Base-by-base conservation (phyloP, 2,329 filamentous ascomycete species). In the Hyphodiscus sp. region DNA sequence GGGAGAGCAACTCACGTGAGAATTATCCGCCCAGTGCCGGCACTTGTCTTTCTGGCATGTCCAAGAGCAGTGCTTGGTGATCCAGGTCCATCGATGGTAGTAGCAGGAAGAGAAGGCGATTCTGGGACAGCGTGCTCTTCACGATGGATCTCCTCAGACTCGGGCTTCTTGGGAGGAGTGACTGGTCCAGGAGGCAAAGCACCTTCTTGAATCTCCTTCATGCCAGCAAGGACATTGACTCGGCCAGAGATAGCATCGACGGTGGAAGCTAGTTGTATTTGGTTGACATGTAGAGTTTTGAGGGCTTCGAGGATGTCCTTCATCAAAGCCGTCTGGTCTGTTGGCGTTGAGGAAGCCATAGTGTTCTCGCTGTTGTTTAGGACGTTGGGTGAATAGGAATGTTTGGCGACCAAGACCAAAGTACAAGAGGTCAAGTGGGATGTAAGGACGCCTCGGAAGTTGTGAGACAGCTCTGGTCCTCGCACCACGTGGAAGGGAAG, bases 201-300 rank as follows among this genome's bases (percentile, higher is more conserved):
- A 50, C 73, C 74, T 58, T 81, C 77, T 56, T 76, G 72, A 30
- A 81, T 70, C 59, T 79, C 74, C 67, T 81, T 82, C 61, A 83
- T 74, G 46, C 78, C 77, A 26, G 79, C 76, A 30, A 83, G 70
- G 46, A 80, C 76, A 65, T 85, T 83, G 55, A 85, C 77, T 52
- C 80, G 75, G 49, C 79, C 80, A 60, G 81, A 78, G 68, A 85
- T 82, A 44, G 75, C 74, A 67, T 84, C 80, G 43, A 85, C 75
- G 48, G 76, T 74, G 45, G 78, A 74, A 41, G 78, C 72, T 45
- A 85, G 74, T 41, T 76, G 71, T 44, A 72, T 69, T 62, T 84
- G 79, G 54, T 81, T 81, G 59, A 73, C 66, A 57, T 81, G 76
- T 55, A 85, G 68, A n/a, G 72, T 71, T 61, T 75, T 78, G 53